These are phyloP conservation scores for Hyphopichia pseudoburtonii DNA, from an alignment of 1,139 yeast species.

Conservation along the genomic window DNA sequence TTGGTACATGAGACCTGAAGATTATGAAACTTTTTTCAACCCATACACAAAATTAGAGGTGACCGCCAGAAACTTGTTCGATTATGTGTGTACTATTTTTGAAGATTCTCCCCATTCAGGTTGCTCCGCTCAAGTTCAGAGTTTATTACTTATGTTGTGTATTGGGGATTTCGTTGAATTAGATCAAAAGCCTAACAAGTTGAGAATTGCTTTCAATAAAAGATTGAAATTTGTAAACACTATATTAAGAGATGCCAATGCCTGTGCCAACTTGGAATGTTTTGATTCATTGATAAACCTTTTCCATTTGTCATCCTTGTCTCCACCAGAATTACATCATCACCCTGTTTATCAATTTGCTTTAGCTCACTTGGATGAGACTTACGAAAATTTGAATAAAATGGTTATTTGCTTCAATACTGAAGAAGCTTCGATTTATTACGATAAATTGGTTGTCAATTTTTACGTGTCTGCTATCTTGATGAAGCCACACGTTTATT, in stretches of 20 bases:
- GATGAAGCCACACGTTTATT: slow-evolving; percentile 37
- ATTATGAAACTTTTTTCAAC: slow-evolving; percentile 35
- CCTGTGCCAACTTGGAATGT: slow-evolving; percentile 39
- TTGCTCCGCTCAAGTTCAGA: slow-evolving; percentile 29
- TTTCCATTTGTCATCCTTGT: slow-evolving; percentile 42
- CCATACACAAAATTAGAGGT: slow-evolving; percentile 26
- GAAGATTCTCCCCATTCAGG: slow-evolving; percentile 29
- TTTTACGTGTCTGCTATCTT: slow-evolving; percentile 45
- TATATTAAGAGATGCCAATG: slow-evolving; percentile 34
- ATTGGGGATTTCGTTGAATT: slow-evolving; percentile 38
- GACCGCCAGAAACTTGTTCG: slow-evolving; percentile 33
- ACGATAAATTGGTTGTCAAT: slow-evolving; percentile 33
- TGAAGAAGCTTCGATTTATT: slow-evolving; percentile 17
- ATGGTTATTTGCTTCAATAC: slow-evolving; percentile 17
- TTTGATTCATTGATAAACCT: slow-evolving; percentile 45
- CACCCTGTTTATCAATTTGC: slow-evolving; percentile 50
- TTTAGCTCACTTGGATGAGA: slow-evolving; percentile 35
- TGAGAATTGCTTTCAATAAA: slow-evolving; percentile 36
- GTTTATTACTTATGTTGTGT: slow-evolving; percentile 37
- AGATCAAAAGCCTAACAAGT: slow-evolving; percentile 29
- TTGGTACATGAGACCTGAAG: slow-evolving; percentile 57
- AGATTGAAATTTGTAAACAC: slow-evolving; percentile 34
- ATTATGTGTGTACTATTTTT: slow-evolving; percentile 29
- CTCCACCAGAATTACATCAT: slow-evolving; percentile 19
- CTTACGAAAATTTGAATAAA: slow-evolving; percentile 27